Evolutionary conservation across 495 filamentous ascomycete genomes (phyloP), one percentile per base, ranked within the genome.

Genomic region (Penicillium diatomitis): DNA sequence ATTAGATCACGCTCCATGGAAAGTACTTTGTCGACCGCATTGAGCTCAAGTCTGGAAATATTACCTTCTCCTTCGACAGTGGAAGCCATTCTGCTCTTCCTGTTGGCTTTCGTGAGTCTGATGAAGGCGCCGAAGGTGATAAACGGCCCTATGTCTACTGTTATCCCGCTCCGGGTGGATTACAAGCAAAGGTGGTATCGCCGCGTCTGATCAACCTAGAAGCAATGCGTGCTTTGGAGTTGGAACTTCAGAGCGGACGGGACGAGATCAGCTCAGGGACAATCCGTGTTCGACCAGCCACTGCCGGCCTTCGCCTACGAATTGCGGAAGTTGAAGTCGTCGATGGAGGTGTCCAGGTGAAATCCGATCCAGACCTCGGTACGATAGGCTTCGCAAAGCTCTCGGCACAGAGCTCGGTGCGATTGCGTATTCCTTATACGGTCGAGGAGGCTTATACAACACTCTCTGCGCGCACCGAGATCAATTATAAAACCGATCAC

Each of bases 281-380:
- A 49, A 62, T 99, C 45, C 81, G 83, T 32, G 71, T 96, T 30
- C 79, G 83, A 55, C 78, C 90, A 50, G 88, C 85, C 4, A 91
- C 94, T 3, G 92, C 90, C 28, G 94, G 94, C 0, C 67, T 99
- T 32, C 76, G 94, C 38, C 74, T 99, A 9, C 79, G 88, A 48
- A 90, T 85, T 38, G 78, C 81, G 34, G 83, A 90, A 53, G 73
- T 83, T 1, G 73, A 78, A 41, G 65, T 83, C 32, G 63, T 83
- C 3, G 71, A 77, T 38, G 75, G 78, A 2, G 65, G 72, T n/a
- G 58, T 84, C 5, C 60, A 69, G 6, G 62, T 79, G 6, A 71
- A 72, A 0, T 74, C 80, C 8, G 84, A 78, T 47, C 68, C 72
- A 6, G 80, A 84, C 42, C 75, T 82, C 11, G 88, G 88, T 1